phyloP scores from a whole-genome alignment of 257 asterid genomes.

The Gentiana macrophylla region DNA sequence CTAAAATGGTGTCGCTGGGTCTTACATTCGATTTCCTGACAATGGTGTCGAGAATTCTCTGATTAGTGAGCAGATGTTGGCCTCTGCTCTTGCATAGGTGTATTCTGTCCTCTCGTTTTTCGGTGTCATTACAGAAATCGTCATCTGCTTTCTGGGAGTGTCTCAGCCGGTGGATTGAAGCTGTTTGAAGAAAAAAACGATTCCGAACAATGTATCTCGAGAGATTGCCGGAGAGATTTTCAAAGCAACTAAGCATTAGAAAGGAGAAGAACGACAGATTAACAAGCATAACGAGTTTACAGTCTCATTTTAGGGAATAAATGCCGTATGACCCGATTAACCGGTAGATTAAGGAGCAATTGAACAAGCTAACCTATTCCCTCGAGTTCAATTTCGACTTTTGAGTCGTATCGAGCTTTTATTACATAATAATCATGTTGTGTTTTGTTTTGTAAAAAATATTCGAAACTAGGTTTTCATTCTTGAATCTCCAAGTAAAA shows the following conservation, averaged over 20 bases:
- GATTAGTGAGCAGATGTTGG: slow-evolving; percentile 78
- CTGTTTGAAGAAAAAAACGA: slow-evolving; percentile 19
- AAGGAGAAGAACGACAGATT: too few relatives aligned
- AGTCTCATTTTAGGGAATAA: too few relatives aligned
- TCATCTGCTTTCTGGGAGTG: slow-evolving; percentile 27
- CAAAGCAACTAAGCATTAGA: slow-evolving; percentile 31
- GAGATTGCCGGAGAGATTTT: slow-evolving; percentile 11
- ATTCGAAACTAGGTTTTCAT: too few relatives aligned
- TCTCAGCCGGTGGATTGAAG: slow-evolving; percentile 24
- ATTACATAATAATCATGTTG: too few relatives aligned
- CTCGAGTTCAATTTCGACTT: too few relatives aligned
- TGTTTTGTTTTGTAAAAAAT: too few relatives aligned
- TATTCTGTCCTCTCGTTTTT: slow-evolving; percentile 18
- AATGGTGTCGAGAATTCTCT: slow-evolving; percentile 57
- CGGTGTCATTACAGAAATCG: slow-evolving; percentile 12
- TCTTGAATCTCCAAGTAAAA: too few relatives aligned
- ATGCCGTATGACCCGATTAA: too few relatives aligned
- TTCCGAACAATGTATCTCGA: slow-evolving; percentile 4
- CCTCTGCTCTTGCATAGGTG: slow-evolving; percentile 73
- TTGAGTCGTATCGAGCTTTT: too few relatives aligned
- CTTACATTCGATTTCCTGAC: slow-evolving; percentile 49
- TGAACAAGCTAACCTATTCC: too few relatives aligned
- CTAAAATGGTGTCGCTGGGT: slow-evolving; percentile 71
- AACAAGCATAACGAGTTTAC: not conserved
- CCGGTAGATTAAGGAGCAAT: too few relatives aligned